phyloP scores from a whole-genome alignment of 495 filamentous ascomycete species.

The Tuber melanosporum region DNA sequence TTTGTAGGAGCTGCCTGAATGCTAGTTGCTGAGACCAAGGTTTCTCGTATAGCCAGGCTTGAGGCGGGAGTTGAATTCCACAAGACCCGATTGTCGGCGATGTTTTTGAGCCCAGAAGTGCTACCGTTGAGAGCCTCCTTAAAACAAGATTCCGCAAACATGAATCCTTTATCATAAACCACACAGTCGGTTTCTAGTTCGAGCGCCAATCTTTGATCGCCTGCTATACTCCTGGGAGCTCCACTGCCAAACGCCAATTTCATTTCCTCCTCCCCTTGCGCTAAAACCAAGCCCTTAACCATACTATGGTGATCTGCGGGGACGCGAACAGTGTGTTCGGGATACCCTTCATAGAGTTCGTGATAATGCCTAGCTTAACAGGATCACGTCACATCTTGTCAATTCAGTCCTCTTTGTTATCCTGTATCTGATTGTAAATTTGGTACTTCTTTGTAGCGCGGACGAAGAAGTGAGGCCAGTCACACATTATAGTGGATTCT shows the following conservation, averaged over 20 bases:
- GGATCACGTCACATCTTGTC: slow-evolving; percentile 50
- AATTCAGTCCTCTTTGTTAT: slow-evolving; percentile 52
- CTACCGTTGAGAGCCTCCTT: slow-evolving; percentile 44
- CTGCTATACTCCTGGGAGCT: slow-evolving; percentile 46
- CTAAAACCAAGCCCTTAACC: slow-evolving; percentile 47
- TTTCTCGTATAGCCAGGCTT: slow-evolving; percentile 50
- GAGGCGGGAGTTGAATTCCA: slow-evolving; percentile 47
- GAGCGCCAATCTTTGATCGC: slow-evolving; percentile 43
- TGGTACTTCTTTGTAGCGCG: slow-evolving; percentile 47
- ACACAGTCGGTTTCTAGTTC: slow-evolving; percentile 47
- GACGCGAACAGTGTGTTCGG: slow-evolving; percentile 50
- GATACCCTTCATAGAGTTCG: slow-evolving; percentile 46
- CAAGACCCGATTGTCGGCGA: slow-evolving; percentile 48
- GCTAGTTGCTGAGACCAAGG: slow-evolving; percentile 46
- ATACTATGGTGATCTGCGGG: slow-evolving; percentile 44
- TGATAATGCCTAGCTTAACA: slow-evolving; percentile 47
- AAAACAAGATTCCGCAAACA: slow-evolving; percentile 49
- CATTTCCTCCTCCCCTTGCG: slow-evolving; percentile 29
- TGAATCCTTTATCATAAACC: slow-evolving; percentile 46
- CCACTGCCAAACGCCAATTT: slow-evolving; percentile 54
- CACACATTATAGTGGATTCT: slow-evolving; percentile 54
- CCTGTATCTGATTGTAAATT: slow-evolving; percentile 53
- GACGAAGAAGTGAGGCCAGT: slow-evolving; percentile 53
- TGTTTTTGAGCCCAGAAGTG: slow-evolving; percentile 47
- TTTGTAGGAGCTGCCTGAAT: slow-evolving; percentile 41